Evolutionary conservation across 2,329 filamentous ascomycete species (phyloP).

Genomic region (Huntiella bhutanensis): DNA sequence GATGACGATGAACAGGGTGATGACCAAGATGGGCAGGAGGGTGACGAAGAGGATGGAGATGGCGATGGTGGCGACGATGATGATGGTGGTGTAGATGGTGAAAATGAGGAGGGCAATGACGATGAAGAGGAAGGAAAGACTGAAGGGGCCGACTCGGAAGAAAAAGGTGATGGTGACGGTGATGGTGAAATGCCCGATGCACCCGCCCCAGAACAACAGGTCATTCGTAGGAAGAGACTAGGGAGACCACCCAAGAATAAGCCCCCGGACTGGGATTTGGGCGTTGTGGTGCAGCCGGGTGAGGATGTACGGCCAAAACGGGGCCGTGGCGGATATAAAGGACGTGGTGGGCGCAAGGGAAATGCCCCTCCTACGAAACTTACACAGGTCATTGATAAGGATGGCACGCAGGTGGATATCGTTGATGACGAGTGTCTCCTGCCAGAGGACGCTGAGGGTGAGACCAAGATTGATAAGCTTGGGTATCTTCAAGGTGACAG

Average conservation of each 20-base stretch:
- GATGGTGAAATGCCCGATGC: slow-evolving; percentile 24
- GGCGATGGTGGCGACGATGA: slow-evolving; percentile 9
- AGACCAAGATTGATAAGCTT: slow-evolving; percentile 80
- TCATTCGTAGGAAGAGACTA: slow-evolving; percentile 58
- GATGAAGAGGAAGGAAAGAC: slow-evolving; percentile 17
- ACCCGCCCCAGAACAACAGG: slow-evolving; percentile 35
- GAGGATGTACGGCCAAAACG: slow-evolving; percentile 36
- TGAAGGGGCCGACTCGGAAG: slow-evolving; percentile 30
- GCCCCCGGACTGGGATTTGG: slow-evolving; percentile 58
- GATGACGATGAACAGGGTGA: slow-evolving; percentile 3
- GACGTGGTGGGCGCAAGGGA: slow-evolving; percentile 45
- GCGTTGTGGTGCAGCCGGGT: slow-evolving; percentile 35
- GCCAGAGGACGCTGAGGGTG: slow-evolving; percentile 71
- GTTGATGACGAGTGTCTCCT: slow-evolving; percentile 80
- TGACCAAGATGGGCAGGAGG: slow-evolving; percentile 1
- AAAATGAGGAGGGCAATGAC: slow-evolving; percentile 9
- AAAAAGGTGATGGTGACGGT: slow-evolving; percentile 20
- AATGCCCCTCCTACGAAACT: slow-evolving; percentile 57
- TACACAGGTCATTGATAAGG: slow-evolving; percentile 76
- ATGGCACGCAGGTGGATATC: slow-evolving; percentile 81
- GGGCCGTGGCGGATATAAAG: slow-evolving; percentile 53
- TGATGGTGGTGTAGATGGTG: slow-evolving; percentile 5
- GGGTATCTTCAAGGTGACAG: slow-evolving; percentile 67
- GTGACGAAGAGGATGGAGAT: background rate
- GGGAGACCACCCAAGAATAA: slow-evolving; percentile 73